A percentile compares a stretch with the other conserved stretches of the same genome.
phyloP scores from a whole-genome alignment of 2,329 filamentous ascomycete species.

The Hortaea werneckii region DNA sequence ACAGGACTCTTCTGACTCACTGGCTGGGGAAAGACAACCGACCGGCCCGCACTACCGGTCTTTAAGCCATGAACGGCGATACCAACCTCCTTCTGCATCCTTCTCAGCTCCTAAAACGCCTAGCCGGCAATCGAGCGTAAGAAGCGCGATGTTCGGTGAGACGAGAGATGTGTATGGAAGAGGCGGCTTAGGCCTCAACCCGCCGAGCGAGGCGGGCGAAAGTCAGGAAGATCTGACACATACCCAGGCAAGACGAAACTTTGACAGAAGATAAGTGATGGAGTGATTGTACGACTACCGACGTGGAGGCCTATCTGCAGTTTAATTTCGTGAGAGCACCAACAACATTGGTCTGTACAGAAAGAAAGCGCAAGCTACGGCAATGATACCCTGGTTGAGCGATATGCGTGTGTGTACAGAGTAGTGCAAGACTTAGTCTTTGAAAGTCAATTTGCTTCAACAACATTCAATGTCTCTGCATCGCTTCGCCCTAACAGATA shows the following conservation, averaged over 20 bases:
- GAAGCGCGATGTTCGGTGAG: conserved; percentile 1
- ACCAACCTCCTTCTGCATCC: conserved; percentile 29
- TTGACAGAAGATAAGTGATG: neutral
- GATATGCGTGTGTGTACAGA: too few relatives aligned
- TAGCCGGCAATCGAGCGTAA: conserved; percentile 12
- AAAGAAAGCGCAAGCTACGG: too few relatives aligned
- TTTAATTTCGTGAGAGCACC: too few relatives aligned
- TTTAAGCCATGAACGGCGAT: conserved; percentile 24
- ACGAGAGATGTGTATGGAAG: conserved; percentile 4
- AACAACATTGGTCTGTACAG: too few relatives aligned
- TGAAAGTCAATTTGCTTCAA: too few relatives aligned
- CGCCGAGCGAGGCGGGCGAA: conserved; percentile 8
- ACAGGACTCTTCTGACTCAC: conserved; percentile 4
- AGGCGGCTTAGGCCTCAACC: conserved; percentile 9
- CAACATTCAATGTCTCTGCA: too few relatives aligned
- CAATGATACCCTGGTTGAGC: too few relatives aligned
- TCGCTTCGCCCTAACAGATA: too few relatives aligned
- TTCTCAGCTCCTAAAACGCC: conserved; percentile 33
- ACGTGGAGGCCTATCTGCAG: too few relatives aligned
- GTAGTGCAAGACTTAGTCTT: too few relatives aligned
- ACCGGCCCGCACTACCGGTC: neutral
- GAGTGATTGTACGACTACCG: too few relatives aligned
- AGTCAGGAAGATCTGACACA: conserved; percentile 5
- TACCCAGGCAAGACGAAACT: neutral
- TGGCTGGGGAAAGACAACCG: neutral